Evolutionary conservation across 164 flowering plant genomes (phyloP).

Genomic region (Vitis cinerea): DNA sequence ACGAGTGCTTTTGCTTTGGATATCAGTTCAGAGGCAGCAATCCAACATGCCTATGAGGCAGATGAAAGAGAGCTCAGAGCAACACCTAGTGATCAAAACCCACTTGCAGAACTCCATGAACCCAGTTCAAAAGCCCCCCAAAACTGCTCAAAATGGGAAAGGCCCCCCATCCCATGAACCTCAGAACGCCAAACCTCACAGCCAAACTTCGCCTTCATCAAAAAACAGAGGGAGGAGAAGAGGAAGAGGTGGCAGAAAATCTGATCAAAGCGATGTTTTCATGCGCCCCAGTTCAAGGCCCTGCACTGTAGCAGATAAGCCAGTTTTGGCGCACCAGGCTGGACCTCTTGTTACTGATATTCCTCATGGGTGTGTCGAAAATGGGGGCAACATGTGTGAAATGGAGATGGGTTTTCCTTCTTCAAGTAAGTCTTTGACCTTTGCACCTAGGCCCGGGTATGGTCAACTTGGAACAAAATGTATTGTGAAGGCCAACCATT

Average conservation of each 20-base stretch:
- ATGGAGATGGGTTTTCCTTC: constrained; percentile 59
- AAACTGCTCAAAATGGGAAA: constrained; percentile 61
- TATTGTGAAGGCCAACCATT: constrained; percentile 95
- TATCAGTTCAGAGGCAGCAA: constrained; percentile 1
- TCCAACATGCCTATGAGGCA: constrained; percentile 71
- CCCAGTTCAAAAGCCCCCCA: constrained; percentile 48
- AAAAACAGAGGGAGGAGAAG: constrained; percentile 64
- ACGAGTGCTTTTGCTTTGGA: constrained; percentile 1
- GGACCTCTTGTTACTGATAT: constrained; percentile 17
- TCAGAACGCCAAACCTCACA: constrained; percentile 33
- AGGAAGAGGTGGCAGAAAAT: constrained; percentile 65
- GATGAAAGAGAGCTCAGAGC: constrained; percentile 82
- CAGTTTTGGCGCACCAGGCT: constrained; percentile 15
- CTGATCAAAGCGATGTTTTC: constrained; percentile 56
- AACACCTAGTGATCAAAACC: constrained; percentile 69
- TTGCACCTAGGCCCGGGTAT: constrained; percentile 78
- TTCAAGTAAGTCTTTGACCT: constrained; percentile 68
- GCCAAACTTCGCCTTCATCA: constrained; percentile 48
- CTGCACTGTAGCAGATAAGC: constrained; percentile 42
- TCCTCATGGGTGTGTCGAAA: constrained; percentile 24
- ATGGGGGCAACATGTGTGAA: constrained; percentile 36
- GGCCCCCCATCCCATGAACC: constrained; percentile 57
- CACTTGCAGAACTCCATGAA: constrained; percentile 53
- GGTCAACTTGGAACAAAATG: constrained; percentile 85
- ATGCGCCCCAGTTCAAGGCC: constrained; percentile 61